Evolutionary conservation across 148 eudicot genomes (phyloP), one percentile per base, ranked within the genome.

Genomic region (Rhododendron mucronatum): DNA sequence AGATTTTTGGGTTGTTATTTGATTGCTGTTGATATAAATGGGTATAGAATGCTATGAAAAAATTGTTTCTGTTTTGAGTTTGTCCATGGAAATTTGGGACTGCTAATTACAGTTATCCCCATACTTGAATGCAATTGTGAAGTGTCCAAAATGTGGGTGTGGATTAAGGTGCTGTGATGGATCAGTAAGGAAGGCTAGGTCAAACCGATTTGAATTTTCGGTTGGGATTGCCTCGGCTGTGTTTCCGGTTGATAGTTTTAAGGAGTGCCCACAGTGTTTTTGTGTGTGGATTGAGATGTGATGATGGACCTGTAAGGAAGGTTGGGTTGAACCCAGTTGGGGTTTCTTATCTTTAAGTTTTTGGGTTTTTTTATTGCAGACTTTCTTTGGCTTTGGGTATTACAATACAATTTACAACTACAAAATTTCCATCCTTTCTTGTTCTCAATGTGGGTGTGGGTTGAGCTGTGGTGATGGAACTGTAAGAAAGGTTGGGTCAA

Each of bases 401-500:
- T 41, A 41, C 45, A 41, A 41, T 14, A 15, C 57, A 53, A 53
- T 53, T 53, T 53, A 53, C 4, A 14, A 14, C 57, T 53, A 13
- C 57, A 15, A 53, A 53, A 14, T 53, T 15, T 53, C 55, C 55
- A 51, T 51, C 13, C 55, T 51, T 2, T 53, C 18, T 53, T 82
- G 91, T 39, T 92, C 92, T 9, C 85, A 83, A 3, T 91, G 94
- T 85, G 94, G 93, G 2, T 92, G 94, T 83, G 92, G 93, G 15
- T 86, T 91, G 75, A 91, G 88, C 53, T 92, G 94, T 37, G 85
- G 10, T 21, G 16, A 75, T 80, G 84, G 67, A 55, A 18, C 18
- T n/a, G 85, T 6, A 65, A 63, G 67, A 50, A 51, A 63, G 78
- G 7, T 63, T 14, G 75, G 45, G 13, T 44, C 37, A 21, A 57